Percentiles rank a stretch among this genome's conserved stretches.
phyloP scores from a whole-genome alignment of 805 yeast genomes.

The Blastobotrys mokoenaii region DNA sequence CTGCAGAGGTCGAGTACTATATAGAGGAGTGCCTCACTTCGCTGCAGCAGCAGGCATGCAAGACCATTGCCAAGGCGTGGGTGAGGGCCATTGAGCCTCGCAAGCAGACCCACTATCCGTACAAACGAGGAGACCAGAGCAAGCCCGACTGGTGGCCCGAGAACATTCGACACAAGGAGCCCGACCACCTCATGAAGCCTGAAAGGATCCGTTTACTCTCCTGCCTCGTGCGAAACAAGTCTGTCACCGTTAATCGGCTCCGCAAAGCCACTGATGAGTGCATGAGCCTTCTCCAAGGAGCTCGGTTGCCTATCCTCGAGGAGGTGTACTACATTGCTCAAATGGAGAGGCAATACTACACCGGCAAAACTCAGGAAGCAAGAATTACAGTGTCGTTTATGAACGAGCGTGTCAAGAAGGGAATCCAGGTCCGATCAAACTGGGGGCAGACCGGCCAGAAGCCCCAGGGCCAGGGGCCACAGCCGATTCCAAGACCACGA shows the following conservation, averaged over 20 bases:
- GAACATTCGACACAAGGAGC: constrained; percentile 53
- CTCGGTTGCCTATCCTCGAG: constrained; percentile 2
- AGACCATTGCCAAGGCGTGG: constrained; percentile 58
- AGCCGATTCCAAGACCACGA: no score
- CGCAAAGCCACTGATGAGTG: constrained; percentile 3
- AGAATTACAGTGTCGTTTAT: no score
- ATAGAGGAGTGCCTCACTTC: constrained; percentile 3
- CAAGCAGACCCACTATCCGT: constrained; percentile 57
- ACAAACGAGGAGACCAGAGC: constrained; percentile 40
- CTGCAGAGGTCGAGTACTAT: no score
- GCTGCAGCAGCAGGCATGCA: constrained; percentile 49
- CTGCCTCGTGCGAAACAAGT: not conserved
- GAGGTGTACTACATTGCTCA: constrained; percentile 5
- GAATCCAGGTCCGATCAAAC: no score
- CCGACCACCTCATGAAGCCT: constrained; percentile 58
- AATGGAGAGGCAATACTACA: not conserved
- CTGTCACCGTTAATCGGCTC: constrained; percentile 1
- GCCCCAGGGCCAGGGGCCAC: no score
- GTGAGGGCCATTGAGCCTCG: constrained; percentile 56
- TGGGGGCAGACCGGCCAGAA: no score
- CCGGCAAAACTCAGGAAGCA: no score
- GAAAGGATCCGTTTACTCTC: constrained; percentile 46
- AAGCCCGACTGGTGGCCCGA: constrained; percentile 71
- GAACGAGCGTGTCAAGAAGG: no score
- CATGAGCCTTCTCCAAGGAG: not conserved